These are phyloP conservation scores for Ophiostoma triangulosporum DNA, from an alignment of 2,329 filamentous ascomycete genomes.

Conservation along the genomic window DNA sequence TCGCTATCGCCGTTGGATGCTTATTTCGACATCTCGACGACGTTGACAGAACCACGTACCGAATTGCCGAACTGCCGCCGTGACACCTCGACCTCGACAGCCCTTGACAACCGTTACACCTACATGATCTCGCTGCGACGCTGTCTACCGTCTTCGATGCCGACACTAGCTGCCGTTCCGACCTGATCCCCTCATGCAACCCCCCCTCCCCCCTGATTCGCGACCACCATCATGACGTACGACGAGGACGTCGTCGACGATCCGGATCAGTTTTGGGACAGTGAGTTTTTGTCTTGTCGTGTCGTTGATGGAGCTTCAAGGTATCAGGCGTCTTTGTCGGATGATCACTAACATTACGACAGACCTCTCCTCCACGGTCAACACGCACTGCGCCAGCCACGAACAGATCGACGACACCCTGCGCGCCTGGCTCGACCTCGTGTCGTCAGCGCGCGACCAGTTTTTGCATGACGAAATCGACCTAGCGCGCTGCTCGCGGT, in stretches of 20 bases:
- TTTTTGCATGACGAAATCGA: slow-evolving; percentile 67
- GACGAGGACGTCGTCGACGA: neutral
- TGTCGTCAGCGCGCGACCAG: slow-evolving; percentile 60
- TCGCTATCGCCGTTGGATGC: neutral
- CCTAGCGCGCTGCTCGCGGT: slow-evolving; percentile 65
- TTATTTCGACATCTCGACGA: too few species aligned
- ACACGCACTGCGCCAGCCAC: neutral
- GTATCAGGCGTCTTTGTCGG: too few species aligned
- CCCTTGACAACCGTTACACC: neutral
- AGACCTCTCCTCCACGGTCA: neutral
- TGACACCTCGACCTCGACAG: neutral
- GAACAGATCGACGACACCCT: slow-evolving; percentile 63
- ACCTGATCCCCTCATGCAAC: neutral
- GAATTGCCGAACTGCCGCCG: too few species aligned
- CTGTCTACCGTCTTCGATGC: neutral
- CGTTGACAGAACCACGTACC: too few species aligned
- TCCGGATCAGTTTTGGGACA: neutral
- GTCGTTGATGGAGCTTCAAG: neutral
- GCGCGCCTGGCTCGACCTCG: slow-evolving; percentile 69
- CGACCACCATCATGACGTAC: neutral
- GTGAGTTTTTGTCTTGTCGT: neutral
- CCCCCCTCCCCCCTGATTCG: neutral
- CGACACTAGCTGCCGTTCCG: neutral
- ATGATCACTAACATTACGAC: neutral
- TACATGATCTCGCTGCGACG: neutral